Conservation (phyloP, 2,329 filamentous ascomycete genomes). For the Rosellinia necatrix region DNA sequence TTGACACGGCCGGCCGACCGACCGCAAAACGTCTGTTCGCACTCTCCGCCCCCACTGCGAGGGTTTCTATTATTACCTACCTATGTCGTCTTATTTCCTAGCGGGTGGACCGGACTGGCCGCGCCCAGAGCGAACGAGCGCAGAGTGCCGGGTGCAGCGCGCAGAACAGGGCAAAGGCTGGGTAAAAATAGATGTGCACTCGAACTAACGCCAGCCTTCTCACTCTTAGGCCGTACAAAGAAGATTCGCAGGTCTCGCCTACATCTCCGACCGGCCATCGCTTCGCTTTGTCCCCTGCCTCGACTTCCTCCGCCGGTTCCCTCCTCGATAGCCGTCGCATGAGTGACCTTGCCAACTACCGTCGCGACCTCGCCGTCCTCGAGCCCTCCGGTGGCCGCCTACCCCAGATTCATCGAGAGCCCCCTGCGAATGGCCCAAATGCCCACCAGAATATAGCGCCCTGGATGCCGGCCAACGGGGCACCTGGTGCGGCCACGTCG, state of each 20-base stretch:
- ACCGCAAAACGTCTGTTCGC: background rate
- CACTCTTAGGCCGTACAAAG: constrained; percentile 45
- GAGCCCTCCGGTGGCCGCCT: constrained; percentile 62
- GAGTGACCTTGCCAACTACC: constrained; percentile 70
- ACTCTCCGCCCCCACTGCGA: constrained; percentile 8
- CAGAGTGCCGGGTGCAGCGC: background rate
- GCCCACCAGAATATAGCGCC: constrained; percentile 60
- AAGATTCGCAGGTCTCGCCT: constrained; percentile 55
- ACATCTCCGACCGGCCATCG: constrained; percentile 51
- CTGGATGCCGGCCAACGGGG: constrained; percentile 57
- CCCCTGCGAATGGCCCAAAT: constrained; percentile 59
- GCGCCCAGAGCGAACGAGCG: background rate
- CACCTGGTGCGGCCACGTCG: constrained; percentile 42
- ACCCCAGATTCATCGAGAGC: constrained; percentile 63
- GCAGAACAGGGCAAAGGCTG: background rate
- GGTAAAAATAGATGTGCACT: constrained; percentile 7
- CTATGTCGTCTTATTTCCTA: background rate
- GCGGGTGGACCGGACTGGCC: background rate
- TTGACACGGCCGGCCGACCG: background rate
- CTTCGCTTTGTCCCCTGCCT: constrained; percentile 48
- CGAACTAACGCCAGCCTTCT: constrained; percentile 40
- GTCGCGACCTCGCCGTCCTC: constrained; percentile 71
- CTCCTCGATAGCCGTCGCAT: constrained; percentile 61
- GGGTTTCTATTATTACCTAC: background rate
- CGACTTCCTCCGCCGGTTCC: constrained; percentile 51